Evolutionary conservation across 2,329 filamentous ascomycete genomes (phyloP).

Genomic region (Aspergillus uvarum): DNA sequence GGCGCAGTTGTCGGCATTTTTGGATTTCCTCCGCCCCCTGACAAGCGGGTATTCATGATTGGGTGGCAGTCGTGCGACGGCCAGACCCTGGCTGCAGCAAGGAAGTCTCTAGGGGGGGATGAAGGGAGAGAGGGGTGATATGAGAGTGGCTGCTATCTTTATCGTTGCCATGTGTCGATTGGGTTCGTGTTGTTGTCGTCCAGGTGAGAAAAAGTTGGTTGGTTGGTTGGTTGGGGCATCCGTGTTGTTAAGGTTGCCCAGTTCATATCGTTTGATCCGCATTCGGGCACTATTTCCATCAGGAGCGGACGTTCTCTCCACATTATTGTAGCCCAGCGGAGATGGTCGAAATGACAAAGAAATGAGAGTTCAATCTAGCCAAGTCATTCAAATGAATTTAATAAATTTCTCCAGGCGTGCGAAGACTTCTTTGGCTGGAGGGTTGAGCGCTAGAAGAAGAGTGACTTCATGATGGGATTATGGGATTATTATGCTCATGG

Average conservation of each 20-base stretch:
- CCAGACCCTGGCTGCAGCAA: constrained; percentile 6
- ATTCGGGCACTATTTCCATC: background rate
- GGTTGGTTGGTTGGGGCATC: background rate
- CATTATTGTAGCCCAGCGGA: background rate
- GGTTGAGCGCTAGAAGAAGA: background rate
- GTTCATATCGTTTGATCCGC: background rate
- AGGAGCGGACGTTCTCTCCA: background rate
- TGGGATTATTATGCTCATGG: background rate
- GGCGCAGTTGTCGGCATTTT: constrained; percentile 9
- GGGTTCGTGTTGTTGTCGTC: constrained; percentile 5
- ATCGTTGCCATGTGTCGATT: constrained; percentile 8
- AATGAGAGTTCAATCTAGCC: background rate
- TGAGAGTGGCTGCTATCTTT: constrained; percentile 4
- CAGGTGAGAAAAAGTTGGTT: background rate
- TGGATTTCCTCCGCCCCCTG: constrained; percentile 1
- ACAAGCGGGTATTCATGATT: constrained; percentile 6
- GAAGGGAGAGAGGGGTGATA: background rate
- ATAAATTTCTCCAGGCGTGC: background rate
- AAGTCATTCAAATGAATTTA: background rate
- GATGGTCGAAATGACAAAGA: background rate
- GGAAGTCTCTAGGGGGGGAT: background rate
- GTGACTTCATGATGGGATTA: background rate
- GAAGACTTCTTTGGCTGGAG: background rate
- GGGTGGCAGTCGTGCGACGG: constrained; percentile 2
- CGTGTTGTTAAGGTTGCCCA: background rate